Conservation (phyloP, 768 basidiomycete species). For the Mycena rosella region DNA sequence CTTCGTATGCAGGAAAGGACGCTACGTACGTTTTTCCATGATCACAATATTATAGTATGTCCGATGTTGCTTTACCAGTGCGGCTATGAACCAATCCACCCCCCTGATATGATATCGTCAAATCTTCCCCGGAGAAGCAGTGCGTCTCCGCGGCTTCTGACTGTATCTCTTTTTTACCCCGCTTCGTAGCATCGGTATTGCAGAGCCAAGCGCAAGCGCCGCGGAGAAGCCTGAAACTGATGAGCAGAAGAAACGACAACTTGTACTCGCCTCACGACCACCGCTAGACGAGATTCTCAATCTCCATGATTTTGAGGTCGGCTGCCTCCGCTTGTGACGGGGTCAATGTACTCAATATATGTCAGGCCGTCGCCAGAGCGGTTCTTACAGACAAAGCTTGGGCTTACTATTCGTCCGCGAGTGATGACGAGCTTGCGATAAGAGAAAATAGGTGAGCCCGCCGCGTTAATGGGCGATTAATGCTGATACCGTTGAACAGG, state of each 20-base stretch:
- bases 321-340: not conserved
- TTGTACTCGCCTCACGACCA: slow-evolving; percentile 63
- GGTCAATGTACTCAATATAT: not conserved
- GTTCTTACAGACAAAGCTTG: slow-evolving; percentile 77
- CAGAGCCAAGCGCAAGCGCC: slow-evolving; percentile 63
- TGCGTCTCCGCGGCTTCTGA: slow-evolving; percentile 38
- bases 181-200: slow-evolving; percentile 58
- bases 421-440: slow-evolving; percentile 80
- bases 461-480: no score
- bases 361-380: slow-evolving; percentile 70
- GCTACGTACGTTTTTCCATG: slow-evolving; percentile 61
- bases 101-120: slow-evolving; percentile 67
- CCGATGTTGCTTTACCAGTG: slow-evolving; percentile 41
- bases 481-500: no score
- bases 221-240: slow-evolving; percentile 58
- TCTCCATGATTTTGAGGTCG: slow-evolving; percentile 82
- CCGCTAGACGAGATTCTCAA: slow-evolving; percentile 72
- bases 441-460: slow-evolving; percentile 62
- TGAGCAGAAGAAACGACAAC: slow-evolving; percentile 63
- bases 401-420: slow-evolving; percentile 83
- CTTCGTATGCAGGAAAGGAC: slow-evolving; percentile 77
- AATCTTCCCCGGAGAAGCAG: slow-evolving; percentile 77
- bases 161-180: slow-evolving; percentile 2
- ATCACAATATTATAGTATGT: slow-evolving; percentile 18
- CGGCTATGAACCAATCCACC: slow-evolving; percentile 79